Percentiles rank a stretch among this genome's conserved stretches.
Conservation (phyloP, 2,329 filamentous ascomycete species). For the Venturia nashicola region DNA sequence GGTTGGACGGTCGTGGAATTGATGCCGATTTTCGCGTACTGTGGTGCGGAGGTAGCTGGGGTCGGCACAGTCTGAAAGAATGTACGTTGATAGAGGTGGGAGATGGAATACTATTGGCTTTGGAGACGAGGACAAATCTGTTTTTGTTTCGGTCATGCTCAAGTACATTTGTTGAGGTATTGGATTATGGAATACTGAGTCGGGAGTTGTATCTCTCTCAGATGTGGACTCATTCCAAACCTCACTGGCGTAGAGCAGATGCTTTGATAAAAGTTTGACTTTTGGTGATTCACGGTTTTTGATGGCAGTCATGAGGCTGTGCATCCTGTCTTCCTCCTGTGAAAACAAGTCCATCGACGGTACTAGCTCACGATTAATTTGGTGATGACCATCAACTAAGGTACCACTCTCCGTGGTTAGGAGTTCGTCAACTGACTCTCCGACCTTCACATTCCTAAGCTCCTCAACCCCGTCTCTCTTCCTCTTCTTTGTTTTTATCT, state of each 20-base stretch:
- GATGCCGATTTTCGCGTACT: slow-evolving; percentile 20
- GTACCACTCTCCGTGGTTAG: not conserved
- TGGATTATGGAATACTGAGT: not conserved
- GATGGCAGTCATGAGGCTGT: not conserved
- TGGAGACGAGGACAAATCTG: not conserved
- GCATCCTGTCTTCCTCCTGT: not conserved
- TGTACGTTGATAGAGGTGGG: slow-evolving; percentile 36
- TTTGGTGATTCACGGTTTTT: not conserved
- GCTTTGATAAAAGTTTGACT: slow-evolving; percentile 8
- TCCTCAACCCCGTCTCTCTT: not conserved
- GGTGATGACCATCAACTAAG: not conserved
- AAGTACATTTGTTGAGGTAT: not conserved
- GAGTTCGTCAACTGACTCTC: not conserved
- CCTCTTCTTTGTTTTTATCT: not conserved
- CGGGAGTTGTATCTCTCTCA: not conserved
- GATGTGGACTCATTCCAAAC: not conserved
- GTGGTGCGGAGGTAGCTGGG: slow-evolving; percentile 24
- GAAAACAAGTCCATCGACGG: not conserved
- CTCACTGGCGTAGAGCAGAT: not conserved
- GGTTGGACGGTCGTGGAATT: slow-evolving; percentile 10
- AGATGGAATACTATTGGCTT: slow-evolving; percentile 25
- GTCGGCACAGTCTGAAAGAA: slow-evolving; percentile 35
- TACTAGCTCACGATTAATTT: not conserved
- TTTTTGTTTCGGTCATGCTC: not conserved
- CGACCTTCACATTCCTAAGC: not conserved